Evolutionary conservation across 495 filamentous ascomycete genomes (phyloP), one percentile per base, ranked within the genome.

Genomic region (Penicillium verhagenii): DNA sequence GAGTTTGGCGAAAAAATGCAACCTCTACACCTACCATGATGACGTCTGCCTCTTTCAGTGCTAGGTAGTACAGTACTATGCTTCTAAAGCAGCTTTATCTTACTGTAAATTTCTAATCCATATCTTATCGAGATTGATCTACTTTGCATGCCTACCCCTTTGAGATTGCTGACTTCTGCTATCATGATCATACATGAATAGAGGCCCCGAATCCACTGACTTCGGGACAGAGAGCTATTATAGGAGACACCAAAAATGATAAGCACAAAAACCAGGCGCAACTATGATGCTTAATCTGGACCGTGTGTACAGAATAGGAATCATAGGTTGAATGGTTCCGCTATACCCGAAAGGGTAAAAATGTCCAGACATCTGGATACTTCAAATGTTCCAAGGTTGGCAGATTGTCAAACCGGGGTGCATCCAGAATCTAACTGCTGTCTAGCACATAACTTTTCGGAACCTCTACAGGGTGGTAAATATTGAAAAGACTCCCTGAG

Each of bases 301-400:
- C 47, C 42, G 46, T 21, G 7, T 66, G 50, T 54, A 72, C 71
- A 26, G 50, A 72, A 66, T 29, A 3, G 66, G 70, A 58, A 26
- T 48, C 71, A 66, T 29, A 3, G 66, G 70, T 57, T 61, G 54
- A 56, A 23, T 18, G 33, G 28, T 10, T 29, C 46, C 28, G 50
- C 23, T 24, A 65, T 72, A 52, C 72, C 69, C 31, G 28, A 69
- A 67, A 63, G 18, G 70, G 72, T 48, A 67, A 73, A 75, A 70
- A 52, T 66, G 53, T 73, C 72, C 72, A 62, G 54, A 16, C 19
- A 19, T 44, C 57, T 58, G 47, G 50, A 52, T 52, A 19, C 18
- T 6, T 20, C n/a, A 31, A 24, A 23, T 43, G 19, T 24, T 23
- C n/a, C n/a, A n/a, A n/a, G n/a, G n/a, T n/a, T n/a, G n/a, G n/a